Percentiles rank a stretch among this genome's conserved stretches.
These are phyloP conservation scores for Dothideomycetes sp. DNA, from an alignment of 2,329 filamentous ascomycete genomes.

Conservation along the genomic window DNA sequence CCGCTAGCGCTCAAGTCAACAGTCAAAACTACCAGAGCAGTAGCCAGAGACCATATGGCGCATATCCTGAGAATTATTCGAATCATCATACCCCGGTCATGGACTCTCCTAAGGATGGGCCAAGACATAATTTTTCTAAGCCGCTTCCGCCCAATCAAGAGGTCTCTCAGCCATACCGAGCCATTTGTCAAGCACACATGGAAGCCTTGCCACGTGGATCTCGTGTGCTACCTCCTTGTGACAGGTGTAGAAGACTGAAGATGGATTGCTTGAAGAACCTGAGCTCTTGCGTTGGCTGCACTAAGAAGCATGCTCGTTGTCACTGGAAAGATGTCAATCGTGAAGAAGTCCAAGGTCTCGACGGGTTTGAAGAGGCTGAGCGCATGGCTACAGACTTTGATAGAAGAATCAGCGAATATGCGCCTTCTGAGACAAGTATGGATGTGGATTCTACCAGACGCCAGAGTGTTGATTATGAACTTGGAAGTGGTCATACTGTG, in stretches of 20 bases:
- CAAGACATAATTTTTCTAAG: constrained; percentile 30
- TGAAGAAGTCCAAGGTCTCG: constrained; percentile 46
- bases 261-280: constrained; percentile 79
- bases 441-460: not conserved
- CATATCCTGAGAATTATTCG: too few relatives aligned
- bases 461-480: not conserved
- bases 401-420: constrained; percentile 14
- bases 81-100: too few relatives aligned
- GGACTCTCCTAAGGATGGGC: not conserved
- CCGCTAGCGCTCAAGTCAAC: constrained; percentile 4
- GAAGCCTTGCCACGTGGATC: constrained; percentile 67
- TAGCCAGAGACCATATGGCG: too few relatives aligned
- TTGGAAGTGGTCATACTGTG: not conserved
- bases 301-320: constrained; percentile 83
- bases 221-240: constrained; percentile 70
- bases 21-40: not conserved
- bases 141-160: constrained; percentile 28
- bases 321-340: constrained; percentile 74
- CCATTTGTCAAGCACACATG: constrained; percentile 48
- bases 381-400: constrained; percentile 4
- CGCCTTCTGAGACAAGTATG: not conserved
- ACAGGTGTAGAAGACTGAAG: constrained; percentile 68
- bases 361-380: constrained; percentile 19
- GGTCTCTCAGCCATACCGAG: constrained; percentile 28
- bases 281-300: constrained; percentile 78